These are phyloP conservation scores for Gossypium schwendimanii DNA, from an alignment of 441 rosid genomes.

Conservation along the genomic window DNA sequence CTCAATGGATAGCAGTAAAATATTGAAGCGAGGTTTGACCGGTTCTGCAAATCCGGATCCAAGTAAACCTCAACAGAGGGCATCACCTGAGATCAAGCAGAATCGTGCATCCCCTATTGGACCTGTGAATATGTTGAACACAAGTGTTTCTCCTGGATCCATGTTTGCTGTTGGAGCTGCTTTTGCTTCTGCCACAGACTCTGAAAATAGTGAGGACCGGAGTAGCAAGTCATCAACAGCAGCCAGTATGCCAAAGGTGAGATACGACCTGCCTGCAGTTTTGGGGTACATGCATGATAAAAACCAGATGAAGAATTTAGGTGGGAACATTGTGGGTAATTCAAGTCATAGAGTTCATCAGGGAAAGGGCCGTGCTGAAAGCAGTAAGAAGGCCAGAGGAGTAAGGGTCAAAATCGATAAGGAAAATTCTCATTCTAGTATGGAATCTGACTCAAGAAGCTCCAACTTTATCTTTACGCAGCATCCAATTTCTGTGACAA, in stretches of 20 bases:
- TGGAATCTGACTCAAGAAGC: constrained; percentile 88
- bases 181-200: constrained; percentile 45
- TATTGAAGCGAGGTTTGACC: constrained; percentile 54
- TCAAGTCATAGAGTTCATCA: constrained; percentile 37
- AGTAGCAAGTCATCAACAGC: constrained; percentile 82
- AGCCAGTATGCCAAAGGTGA: constrained; percentile 55
- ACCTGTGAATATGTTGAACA: constrained; percentile 29
- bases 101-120: constrained; percentile 36
- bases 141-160: constrained; percentile 34
- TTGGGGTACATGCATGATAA: constrained; percentile 37
- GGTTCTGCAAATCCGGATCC: constrained; percentile 22
- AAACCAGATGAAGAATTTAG: constrained; percentile 35
- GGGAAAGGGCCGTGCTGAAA: constrained; percentile 44
- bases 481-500: constrained; percentile 42
- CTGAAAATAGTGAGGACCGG: constrained; percentile 69
- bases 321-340: constrained; percentile 38
- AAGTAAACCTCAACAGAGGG: constrained; percentile 13
- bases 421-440: constrained; percentile 80
- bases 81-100: constrained; percentile 29
- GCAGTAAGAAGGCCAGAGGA: constrained; percentile 67
- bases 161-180: constrained; percentile 44
- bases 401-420: constrained; percentile 74
- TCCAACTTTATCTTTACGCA: constrained; percentile 73
- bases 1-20: constrained; percentile 33
- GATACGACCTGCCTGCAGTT: constrained; percentile 33